Base-by-base conservation (phyloP, 495 filamentous ascomycete genomes). In the Friedmanniomyces simplex region DNA sequence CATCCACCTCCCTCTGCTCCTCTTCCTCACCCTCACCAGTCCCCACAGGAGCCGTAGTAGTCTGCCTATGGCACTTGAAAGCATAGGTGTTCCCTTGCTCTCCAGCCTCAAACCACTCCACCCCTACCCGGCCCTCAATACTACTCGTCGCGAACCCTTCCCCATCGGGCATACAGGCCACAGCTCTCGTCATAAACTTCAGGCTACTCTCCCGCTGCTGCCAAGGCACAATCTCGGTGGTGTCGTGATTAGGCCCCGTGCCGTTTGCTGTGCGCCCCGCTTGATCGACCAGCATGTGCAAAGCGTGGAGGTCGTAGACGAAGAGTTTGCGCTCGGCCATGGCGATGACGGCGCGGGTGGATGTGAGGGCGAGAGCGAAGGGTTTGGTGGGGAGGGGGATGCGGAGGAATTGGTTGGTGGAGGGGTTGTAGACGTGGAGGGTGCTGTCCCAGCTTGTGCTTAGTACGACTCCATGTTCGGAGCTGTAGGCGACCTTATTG, bases 101-200 rank as follows among this genome's bases (percentile, higher is more conserved):
- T 30, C 82, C 74, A 13, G 91, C 85, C 66, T 96, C 93, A 73
- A 97, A 96, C 87, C 91, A 97, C 67, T 98, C 93, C 0, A 98
- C 93, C 0, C 89, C 91, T 0, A 96, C 87, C 61, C 93, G 81
- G 14, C 93, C 93, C 66, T 98, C 93, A 67, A 98, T 96, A 59
- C 81, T 86, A 20, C 80, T 84, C 0, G 82, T 88, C 5, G 91
- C 89, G 69, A 96, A 98, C 0, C 93, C 93, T 5, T 82, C 85
- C 64, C 94, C 91, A 59, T 88, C 88, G 10, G 93, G 91, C 93
- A 97, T 98, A 71, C 91, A 95, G n/a, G 88, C 82, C 1, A 96
- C 86, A 43, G 86, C 86, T 50, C 93, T 81, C 1, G 91, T 96
- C 79, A 95, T 90, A 76, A 95, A 97, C 69, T 96, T 96, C 67